Percentiles rank a stretch among this genome's conserved stretches.
Conservation (phyloP, 345 rosid species). For the Erysimum cheiranthoides region DNA sequence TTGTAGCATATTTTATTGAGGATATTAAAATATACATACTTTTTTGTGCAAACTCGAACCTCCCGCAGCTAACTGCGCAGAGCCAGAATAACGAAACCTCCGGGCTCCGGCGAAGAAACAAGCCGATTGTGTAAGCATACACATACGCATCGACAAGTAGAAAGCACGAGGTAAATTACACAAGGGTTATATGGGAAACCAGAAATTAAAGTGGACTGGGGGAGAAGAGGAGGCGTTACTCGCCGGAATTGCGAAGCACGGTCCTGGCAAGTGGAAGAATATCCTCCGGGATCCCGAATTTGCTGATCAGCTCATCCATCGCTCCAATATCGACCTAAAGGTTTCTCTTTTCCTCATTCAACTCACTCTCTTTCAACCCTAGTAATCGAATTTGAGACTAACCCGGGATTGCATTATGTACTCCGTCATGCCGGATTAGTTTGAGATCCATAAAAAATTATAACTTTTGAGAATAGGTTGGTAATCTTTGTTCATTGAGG, state of each 20-base stretch:
- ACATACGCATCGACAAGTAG: conserved; percentile 1
- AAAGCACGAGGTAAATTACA: neutral
- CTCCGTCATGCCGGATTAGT: neutral
- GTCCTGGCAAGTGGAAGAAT: conserved; percentile 88
- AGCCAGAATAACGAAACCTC: neutral
- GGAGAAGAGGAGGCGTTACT: conserved; percentile 80
- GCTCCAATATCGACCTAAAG: conserved; percentile 95
- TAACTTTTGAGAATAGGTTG: neutral
- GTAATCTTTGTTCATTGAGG: neutral
- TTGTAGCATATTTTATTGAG: no score
- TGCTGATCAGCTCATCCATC: conserved; percentile 59
- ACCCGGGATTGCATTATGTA: neutral
- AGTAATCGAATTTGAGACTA: neutral
- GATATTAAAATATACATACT: no score
- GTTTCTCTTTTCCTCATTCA: conserved; percentile 37
- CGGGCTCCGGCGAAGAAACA: conserved; percentile 18
- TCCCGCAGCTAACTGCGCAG: neutral
- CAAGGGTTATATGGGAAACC: conserved; percentile 67
- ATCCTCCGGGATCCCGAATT: conserved; percentile 83
- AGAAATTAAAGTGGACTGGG: conserved; percentile 79
- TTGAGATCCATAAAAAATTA: neutral
- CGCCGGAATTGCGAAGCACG: conserved; percentile 74
- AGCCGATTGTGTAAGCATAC: neutral
- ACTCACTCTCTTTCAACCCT: conserved; percentile 10
- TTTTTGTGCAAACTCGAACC: neutral